Percentiles rank a stretch among this genome's conserved stretches.
Evolutionary conservation across 2,329 filamentous ascomycete genomes (phyloP).

Genomic region (Colletotrichum neosansevieriae): DNA sequence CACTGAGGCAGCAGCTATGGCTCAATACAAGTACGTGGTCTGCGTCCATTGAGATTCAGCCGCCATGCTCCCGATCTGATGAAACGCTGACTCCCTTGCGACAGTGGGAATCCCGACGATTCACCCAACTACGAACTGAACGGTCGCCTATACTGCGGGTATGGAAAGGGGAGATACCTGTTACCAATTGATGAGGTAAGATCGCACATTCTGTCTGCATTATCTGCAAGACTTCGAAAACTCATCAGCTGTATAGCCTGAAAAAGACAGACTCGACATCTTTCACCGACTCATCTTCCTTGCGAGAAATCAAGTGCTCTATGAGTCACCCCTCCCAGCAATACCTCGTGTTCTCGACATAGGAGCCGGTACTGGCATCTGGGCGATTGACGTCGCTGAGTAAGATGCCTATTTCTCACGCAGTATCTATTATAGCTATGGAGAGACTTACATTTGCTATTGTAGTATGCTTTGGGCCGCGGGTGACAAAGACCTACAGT

Average conservation of each 20-base stretch:
- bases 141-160: constrained; percentile 77
- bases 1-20: constrained; percentile 45
- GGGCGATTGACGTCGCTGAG: constrained; percentile 89
- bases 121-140: constrained; percentile 67
- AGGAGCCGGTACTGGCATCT: constrained; percentile 91
- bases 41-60: neutral
- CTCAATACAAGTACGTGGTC: constrained; percentile 47
- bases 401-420: constrained; percentile 55
- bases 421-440: neutral
- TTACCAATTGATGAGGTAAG: constrained; percentile 82
- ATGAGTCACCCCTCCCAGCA: constrained; percentile 35
- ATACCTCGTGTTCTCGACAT: constrained; percentile 69
- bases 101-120: constrained; percentile 24
- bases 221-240: neutral
- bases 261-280: constrained; percentile 84
- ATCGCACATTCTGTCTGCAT: neutral
- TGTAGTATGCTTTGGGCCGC: constrained; percentile 30
- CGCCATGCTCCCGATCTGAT: neutral
- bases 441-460: constrained; percentile 11
- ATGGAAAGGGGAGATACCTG: constrained; percentile 76
- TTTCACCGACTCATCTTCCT: constrained; percentile 82
- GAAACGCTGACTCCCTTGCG: constrained; percentile 1
- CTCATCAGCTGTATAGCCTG: constrained; percentile 59
- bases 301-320: constrained; percentile 62
- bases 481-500: too few relatives aligned